Percentiles rank a stretch among this genome's conserved stretches.
Conservation (phyloP, 352 stramenopile species). For the Pythium brachiatum region DNA sequence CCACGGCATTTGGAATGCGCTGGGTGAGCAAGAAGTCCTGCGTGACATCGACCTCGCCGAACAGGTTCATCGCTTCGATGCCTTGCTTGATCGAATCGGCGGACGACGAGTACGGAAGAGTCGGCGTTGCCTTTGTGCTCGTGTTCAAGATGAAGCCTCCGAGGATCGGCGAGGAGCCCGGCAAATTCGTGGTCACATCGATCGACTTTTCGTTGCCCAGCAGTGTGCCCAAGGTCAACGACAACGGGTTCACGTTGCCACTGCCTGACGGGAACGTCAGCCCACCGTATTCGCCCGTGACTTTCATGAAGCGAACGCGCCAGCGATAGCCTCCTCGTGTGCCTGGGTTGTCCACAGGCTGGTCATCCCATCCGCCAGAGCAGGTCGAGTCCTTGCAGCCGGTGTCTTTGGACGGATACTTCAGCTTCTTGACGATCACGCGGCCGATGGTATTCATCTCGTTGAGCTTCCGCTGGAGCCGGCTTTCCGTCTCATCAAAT, state of each 20-base stretch:
- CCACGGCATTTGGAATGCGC: slow-evolving; percentile 49
- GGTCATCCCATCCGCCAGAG: slow-evolving; percentile 90
- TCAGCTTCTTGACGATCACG: slow-evolving; percentile 87
- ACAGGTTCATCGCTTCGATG: slow-evolving; percentile 75
- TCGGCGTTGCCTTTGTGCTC: slow-evolving; percentile 35
- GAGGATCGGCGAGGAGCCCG: slow-evolving; percentile 47
- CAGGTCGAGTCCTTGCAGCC: slow-evolving; percentile 50
- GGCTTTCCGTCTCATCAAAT: slow-evolving; percentile 86
- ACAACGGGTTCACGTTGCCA: slow-evolving; percentile 65
- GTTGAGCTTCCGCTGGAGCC: slow-evolving; percentile 91
- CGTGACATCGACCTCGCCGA: slow-evolving; percentile 70
- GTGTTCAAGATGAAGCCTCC: slow-evolving; percentile 56
- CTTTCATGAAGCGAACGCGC: slow-evolving; percentile 70
- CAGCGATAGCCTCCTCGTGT: slow-evolving; percentile 83
- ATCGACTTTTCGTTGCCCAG: slow-evolving; percentile 45
- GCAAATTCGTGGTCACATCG: slow-evolving; percentile 50
- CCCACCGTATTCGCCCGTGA: slow-evolving; percentile 66
- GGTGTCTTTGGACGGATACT: slow-evolving; percentile 80
- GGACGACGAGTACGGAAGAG: slow-evolving; percentile 55
- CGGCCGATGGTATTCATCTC: slow-evolving; percentile 93
- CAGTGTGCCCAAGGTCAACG: slow-evolving; percentile 36
- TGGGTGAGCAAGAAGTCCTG: slow-evolving; percentile 50
- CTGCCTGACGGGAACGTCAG: slow-evolving; percentile 76
- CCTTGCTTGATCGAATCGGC: slow-evolving; percentile 61
- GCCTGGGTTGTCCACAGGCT: slow-evolving; percentile 65